Evolutionary conservation across 257 asterid genomes (phyloP), one percentile per base, ranked within the genome.

Genomic region (Solanum paucissectum): DNA sequence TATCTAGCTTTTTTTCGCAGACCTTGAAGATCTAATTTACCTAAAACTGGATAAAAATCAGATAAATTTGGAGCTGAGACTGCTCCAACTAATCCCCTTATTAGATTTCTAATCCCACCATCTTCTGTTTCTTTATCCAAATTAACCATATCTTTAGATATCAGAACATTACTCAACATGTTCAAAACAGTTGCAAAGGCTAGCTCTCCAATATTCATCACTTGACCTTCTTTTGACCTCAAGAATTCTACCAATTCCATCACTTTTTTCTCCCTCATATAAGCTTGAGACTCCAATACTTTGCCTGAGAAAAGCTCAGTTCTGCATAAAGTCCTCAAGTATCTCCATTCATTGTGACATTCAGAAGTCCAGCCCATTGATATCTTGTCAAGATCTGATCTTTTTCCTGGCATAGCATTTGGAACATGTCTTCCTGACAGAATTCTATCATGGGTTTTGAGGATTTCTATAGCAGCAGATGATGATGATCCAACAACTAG

Each of bases 401-500:
- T 20, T 12, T 88, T 81, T 3, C 66, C 4, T 14, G 91, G 89
- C 3, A 88, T 2, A 0, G 77, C 69, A 36, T 69, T 58, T 16
- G 95, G 95, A 49, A 90, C 90, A 32, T 71, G 27, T 21, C 93
- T 85, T 0, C 89, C 94, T 0, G 92, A 91, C 1, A 92, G 81
- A 12, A 77, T 27, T 29, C 91, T 88, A 62, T 92, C 93, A 34
- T 92, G 84, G 5, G 83, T 32, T 37, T 89, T 91, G 52, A 94
- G 90, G 83, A 93, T 90, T 27, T 90, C 92, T 1, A 25, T 18
- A 11, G 95, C 95, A 2, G 88, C 93, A 1, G 83, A 86, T 3
- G 94, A 87, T 0, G 97, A 92, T 20, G 95, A 92, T 83, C 87
- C 95, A 10, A 94, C 91, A 46, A 94, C 49, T 10, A 91, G 12